Conservation (phyloP, 2,329 filamentous ascomycete genomes). For the Paecilomyces niveus region DNA sequence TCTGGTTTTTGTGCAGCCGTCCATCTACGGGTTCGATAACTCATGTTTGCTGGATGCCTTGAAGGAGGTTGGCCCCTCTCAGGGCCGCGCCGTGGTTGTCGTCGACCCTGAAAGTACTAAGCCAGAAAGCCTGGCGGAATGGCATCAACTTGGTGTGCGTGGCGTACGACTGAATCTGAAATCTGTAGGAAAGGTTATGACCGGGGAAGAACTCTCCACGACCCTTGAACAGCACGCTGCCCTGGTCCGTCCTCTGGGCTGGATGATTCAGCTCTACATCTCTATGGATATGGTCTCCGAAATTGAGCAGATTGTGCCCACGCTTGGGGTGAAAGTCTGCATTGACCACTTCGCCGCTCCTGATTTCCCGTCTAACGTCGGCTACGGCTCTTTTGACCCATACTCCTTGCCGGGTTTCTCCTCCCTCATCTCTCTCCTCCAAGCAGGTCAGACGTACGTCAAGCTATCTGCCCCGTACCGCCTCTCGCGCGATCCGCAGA, state of each 20-base stretch:
- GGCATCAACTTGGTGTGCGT: constrained; percentile 53
- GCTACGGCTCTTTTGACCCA: constrained; percentile 24
- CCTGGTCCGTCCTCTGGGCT: constrained; percentile 43
- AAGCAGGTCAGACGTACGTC: constrained; percentile 45
- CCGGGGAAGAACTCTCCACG: constrained; percentile 33
- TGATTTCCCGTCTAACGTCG: constrained; percentile 18
- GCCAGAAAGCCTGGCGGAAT: constrained; percentile 38
- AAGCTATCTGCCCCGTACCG: constrained; percentile 56
- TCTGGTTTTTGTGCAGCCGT: constrained; percentile 55
- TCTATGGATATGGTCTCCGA: constrained; percentile 44
- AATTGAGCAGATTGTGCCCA: constrained; percentile 44
- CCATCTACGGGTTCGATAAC: constrained; percentile 57
- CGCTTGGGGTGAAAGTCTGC: constrained; percentile 47
- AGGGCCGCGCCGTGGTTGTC: constrained; percentile 50
- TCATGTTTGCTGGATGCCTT: constrained; percentile 52
- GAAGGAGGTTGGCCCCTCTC: constrained; percentile 39
- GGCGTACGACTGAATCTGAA: constrained; percentile 55
- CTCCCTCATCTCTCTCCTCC: constrained; percentile 42
- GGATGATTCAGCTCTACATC: constrained; percentile 55
- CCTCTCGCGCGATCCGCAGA: constrained; percentile 39
- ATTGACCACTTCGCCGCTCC: constrained; percentile 56
- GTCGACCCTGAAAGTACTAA: constrained; percentile 44
- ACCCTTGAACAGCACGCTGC: constrained; percentile 44
- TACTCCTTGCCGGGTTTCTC: constrained; percentile 45
- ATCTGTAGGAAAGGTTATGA: constrained; percentile 42